Evolutionary conservation across 2,329 filamentous ascomycete species (phyloP), one percentile per base, ranked within the genome.

Genomic region (Didymella arachidicola): DNA sequence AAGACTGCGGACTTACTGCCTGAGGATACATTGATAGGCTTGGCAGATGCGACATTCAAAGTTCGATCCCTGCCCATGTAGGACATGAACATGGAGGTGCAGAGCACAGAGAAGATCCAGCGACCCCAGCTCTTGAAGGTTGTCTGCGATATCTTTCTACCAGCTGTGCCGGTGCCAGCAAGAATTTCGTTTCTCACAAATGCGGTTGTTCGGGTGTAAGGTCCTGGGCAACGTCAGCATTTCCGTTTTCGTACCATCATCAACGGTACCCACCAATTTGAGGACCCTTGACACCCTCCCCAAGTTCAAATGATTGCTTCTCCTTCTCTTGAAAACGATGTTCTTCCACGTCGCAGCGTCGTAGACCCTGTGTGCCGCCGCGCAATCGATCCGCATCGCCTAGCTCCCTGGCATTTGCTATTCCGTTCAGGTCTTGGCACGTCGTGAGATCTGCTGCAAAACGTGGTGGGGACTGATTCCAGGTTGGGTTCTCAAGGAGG

Each of bases 381-480:
- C 61, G 47, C 51, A 68, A 52, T 16, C 53, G 51, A 59, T 69
- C 65, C 44, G 65, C 67, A 54, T 73, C 68, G 14, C 67, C 63
- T 18, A 72, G 56, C 53, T 72, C 70, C 53, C 70, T 67, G n/a
- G 67, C 65, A 56, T 72, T 72, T 16, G 67, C 68, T 25, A 72
- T 73, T 39, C 70, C 70, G 58, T 72, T 73, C 30, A 74, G 32
- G 50, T 73, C 69, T 50, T 69, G 61, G 53, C 71, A 68, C 16
- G 71, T 74, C 29, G 70, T 74, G 26, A 72, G 59, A 58, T 73
- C 71, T n/a, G 70, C 65, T 22, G 70, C 69, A 55, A 73, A 70
- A 41, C 54, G 61, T 32, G 70, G 71, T 26, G 71, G 70, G 32
- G 62, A 72, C 45, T 74, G 70, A 34, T 74, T 74, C 69, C 69